Evolutionary conservation across 2,329 filamentous ascomycete species (phyloP).

Genomic region (Lasiodiplodia sp.): DNA sequence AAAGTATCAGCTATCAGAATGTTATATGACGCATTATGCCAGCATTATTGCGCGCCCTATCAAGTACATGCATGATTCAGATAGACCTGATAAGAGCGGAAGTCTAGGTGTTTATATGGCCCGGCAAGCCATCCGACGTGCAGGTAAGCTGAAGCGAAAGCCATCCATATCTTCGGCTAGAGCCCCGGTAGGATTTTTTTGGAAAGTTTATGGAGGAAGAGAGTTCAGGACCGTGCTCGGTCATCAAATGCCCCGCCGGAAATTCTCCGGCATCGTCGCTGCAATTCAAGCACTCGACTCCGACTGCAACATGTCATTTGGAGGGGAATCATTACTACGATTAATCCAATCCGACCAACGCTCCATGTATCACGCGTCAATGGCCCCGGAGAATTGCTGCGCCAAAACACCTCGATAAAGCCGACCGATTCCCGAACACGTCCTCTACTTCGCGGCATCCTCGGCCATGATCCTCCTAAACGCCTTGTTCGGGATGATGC

Average conservation of each 20-base stretch:
- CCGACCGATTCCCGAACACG: neutral
- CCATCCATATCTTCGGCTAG: neutral
- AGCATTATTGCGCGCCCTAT: constrained; percentile 12
- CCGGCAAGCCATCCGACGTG: neutral
- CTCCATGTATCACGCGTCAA: neutral
- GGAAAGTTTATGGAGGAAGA: neutral
- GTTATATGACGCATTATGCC: neutral
- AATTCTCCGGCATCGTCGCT: neutral
- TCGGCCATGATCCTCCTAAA: constrained; percentile 45
- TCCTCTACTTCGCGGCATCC: neutral
- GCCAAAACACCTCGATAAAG: neutral
- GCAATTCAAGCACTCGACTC: neutral
- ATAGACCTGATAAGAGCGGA: neutral
- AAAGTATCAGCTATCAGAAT: neutral
- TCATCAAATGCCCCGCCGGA: neutral
- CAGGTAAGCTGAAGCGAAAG: neutral
- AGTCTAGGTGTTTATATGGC: neutral
- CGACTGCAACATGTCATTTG: no score
- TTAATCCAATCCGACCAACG: neutral
- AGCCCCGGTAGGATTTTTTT: neutral
- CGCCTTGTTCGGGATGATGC: constrained; percentile 48
- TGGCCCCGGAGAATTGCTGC: neutral
- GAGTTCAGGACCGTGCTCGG: neutral
- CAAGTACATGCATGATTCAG: neutral
- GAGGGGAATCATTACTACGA: neutral